Evolutionary conservation across 108 stramenopile species (phyloP), one percentile per base, ranked within the genome.

Genomic region (Bacterosira constricta): DNA sequence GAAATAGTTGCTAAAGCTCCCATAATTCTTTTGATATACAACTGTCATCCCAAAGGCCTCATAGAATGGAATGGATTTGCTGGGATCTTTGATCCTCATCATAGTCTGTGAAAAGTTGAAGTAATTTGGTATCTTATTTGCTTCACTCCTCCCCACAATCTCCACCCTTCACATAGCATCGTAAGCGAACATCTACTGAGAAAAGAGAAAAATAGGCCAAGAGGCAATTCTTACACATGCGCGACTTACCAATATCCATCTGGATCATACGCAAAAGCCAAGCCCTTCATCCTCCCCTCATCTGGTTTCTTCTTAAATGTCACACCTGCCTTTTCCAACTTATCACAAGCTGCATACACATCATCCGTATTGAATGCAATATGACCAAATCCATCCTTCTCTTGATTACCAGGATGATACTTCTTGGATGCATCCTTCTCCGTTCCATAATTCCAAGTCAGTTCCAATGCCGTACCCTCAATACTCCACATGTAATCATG

Each of bases 101-200:
- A 99, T 99, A 29, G 95, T 97, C 65, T 99, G 98, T 1, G 92
- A 90, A 57, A 97, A 88, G 78, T 93, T 96, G 62, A 75, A 92
- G 25, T 83, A 77, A 30, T 88, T 87, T 9, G 71, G 17, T 37
- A 89, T 85, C 26, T 76, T 67, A 13, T 55, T 62, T 0, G 62
- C 36, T 25, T 73, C 77, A 1, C 73, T 73, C 29, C 93, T 84
- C 26, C 74, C 77, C 27, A 95, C 87, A 64, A 95, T 62, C 62
- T 95, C 94, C 10, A 92, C 89, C 73, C 53, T 54, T 31, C 12
- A 54, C 27, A 17, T 32, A 54, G n/a, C n/a, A 6, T 23, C 11
- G 51, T 27, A 52, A 27, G 15, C 5, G 26, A 29, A 17, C 31
- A 2, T 11, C 17, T 17, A 29, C 34, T 4, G 10, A 30, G 25